These are phyloP conservation scores for Hypoxylon subgilvum DNA, from an alignment of 495 filamentous ascomycete species.

Conservation along the genomic window DNA sequence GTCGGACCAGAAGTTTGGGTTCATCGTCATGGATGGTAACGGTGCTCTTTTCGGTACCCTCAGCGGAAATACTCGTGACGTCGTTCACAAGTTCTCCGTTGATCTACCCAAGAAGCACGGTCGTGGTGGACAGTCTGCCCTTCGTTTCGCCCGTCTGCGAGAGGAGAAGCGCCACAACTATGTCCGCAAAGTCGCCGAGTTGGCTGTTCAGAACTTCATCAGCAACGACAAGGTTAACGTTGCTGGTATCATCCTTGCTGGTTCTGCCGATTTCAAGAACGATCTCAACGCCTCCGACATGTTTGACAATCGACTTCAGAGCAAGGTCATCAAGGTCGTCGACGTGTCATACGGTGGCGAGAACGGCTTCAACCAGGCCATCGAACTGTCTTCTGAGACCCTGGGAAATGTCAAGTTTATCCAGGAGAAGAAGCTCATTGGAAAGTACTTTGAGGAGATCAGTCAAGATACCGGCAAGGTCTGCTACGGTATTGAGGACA, in stretches of 20 bases:
- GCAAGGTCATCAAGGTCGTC: conserved; percentile 98
- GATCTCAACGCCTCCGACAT: conserved; percentile 96
- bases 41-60: conserved; percentile 95
- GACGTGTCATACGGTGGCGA: conserved; percentile 98
- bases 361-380: conserved; percentile 99
- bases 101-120: conserved; percentile 99
- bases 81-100: conserved; percentile 96
- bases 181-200: conserved; percentile 95
- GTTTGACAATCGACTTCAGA: conserved; percentile 88
- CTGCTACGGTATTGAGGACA: conserved; percentile 97
- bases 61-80: conserved; percentile 93
- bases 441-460: conserved; percentile 98
- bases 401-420: conserved; percentile 99
- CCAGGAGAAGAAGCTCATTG: conserved; percentile 99
- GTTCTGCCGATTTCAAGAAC: conserved; percentile 99
- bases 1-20: conserved; percentile 98
- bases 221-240: conserved; percentile 98
- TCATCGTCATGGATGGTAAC: conserved; percentile 99
- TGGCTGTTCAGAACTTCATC: conserved; percentile 98
- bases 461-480: conserved; percentile 94
- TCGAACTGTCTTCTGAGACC: conserved; percentile 93
- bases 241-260: conserved; percentile 89
- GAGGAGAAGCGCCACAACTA: conserved; percentile 99
- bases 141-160: conserved; percentile 98
- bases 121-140: conserved; percentile 97